phyloP scores from a whole-genome alignment of 2,329 filamentous ascomycete genomes.

The Aurifilum marmelostoma region DNA sequence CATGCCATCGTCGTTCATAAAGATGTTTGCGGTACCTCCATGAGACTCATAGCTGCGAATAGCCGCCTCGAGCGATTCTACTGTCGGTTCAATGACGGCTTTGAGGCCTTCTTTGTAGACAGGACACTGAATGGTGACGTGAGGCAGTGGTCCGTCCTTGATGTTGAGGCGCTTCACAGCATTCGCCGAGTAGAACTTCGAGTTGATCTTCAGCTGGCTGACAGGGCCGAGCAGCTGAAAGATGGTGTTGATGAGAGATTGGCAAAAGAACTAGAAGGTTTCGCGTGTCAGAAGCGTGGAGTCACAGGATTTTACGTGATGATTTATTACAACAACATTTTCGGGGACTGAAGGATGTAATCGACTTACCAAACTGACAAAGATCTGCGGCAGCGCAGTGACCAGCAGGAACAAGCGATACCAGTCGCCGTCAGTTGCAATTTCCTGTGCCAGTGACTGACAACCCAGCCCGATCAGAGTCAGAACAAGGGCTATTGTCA shows the following conservation, averaged over 20 bases:
- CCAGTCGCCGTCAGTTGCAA: slow-evolving; percentile 16
- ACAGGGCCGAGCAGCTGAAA: slow-evolving; percentile 59
- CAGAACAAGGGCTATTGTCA: slow-evolving; percentile 21
- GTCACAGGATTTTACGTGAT: too few species aligned
- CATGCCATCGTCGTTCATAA: slow-evolving; percentile 75
- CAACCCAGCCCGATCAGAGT: slow-evolving; percentile 24
- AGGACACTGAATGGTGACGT: slow-evolving; percentile 82
- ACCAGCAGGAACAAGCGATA: slow-evolving; percentile 11
- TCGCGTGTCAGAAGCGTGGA: not conserved
- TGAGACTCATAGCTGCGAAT: slow-evolving; percentile 78
- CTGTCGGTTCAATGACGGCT: slow-evolving; percentile 75
- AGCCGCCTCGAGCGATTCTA: slow-evolving; percentile 76
- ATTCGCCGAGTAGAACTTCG: slow-evolving; percentile 71
- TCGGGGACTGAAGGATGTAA: too few species aligned
- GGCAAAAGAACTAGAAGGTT: slow-evolving; percentile 24
- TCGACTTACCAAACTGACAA: slow-evolving; percentile 26
- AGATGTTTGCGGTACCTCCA: slow-evolving; percentile 77
- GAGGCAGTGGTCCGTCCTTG: slow-evolving; percentile 61
- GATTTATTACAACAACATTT: too few species aligned
- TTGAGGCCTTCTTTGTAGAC: slow-evolving; percentile 84
- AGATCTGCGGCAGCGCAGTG: slow-evolving; percentile 19
- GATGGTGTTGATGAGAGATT: slow-evolving; percentile 19
- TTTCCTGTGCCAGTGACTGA: slow-evolving; percentile 19
- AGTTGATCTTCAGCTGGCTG: slow-evolving; percentile 73
- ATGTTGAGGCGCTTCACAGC: slow-evolving; percentile 69